Evolutionary conservation across 2,329 filamentous ascomycete genomes (phyloP), one percentile per base, ranked within the genome.

Genomic region (Microdochium nivale): DNA sequence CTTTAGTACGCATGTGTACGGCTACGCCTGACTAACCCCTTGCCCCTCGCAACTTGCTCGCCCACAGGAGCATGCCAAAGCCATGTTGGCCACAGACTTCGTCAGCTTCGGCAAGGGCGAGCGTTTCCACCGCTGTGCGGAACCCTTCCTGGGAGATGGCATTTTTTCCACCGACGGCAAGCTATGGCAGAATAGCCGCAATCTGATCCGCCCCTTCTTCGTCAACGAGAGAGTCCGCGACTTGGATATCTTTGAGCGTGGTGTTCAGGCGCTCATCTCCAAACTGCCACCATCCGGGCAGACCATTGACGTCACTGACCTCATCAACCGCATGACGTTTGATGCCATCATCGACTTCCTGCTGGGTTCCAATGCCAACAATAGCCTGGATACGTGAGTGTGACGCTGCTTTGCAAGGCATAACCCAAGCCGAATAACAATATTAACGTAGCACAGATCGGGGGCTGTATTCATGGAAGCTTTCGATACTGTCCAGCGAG

Each of bases 341-440:
- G 83, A 87, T 55, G 79, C 79, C 0, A 81, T 83, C 0, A 87
- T 83, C 0, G 80, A 84, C 43, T 85, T 87, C 57, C 67, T 88
- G 2, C 82, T 87, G 47, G 84, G 84, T 5, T 70, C 80, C 50
- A 79, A 75, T 48, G 74, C 76, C 1, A 68, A 73, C 55, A 68
- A 73, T 55, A 73, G 72, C 11, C 60, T 79, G 37, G 67, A 68
- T 24, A 67, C 69, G 70, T 71, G 51, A 54, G 64, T 53, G 13
- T 37, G 33, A 4, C 5, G 21, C n/a, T 8, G 19, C 33, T 19
- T 19, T 27, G 30, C 24, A 16, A 3, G 14, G 5, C 11, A 11
- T 14, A 37, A n/a, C 16, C 1, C 13, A 46, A 32, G 23, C 23
- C 27, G n/a, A 11, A 40, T 40, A 8, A 40, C 16, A n/a, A 30